These are phyloP conservation scores for Tagetes patula DNA, from an alignment of 129 eudicot species.

Conservation along the genomic window DNA sequence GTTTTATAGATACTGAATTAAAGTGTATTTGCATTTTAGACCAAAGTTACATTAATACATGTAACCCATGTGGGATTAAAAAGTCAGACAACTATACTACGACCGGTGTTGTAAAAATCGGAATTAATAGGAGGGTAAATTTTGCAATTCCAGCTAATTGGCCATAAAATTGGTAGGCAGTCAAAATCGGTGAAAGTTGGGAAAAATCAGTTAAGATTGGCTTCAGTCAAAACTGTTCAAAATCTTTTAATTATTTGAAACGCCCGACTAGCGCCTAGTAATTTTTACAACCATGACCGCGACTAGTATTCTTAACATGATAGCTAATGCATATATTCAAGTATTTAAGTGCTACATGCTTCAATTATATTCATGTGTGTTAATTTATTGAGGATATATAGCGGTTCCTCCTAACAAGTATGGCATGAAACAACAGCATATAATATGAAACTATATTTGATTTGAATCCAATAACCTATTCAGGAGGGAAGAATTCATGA, in stretches of 20 bases:
- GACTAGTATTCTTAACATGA: slow-evolving; percentile 60
- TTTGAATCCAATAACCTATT: neutral
- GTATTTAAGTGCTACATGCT: slow-evolving; percentile 23
- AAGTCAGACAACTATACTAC: slow-evolving; percentile 57
- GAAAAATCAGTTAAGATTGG: no score
- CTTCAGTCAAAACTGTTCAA: no score
- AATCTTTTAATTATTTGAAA: no score
- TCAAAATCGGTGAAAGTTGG: no score
- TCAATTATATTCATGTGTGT: neutral
- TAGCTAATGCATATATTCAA: slow-evolving; percentile 88
- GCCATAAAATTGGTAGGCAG: no score
- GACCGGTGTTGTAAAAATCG: no score
- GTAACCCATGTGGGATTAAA: slow-evolving; percentile 63
- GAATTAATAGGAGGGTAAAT: no score
- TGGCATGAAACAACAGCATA: neutral
- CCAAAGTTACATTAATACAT: slow-evolving; percentile 54
- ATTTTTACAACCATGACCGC: slow-evolving; percentile 23
- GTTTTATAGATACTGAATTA: slow-evolving; percentile 57
- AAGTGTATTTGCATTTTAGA: slow-evolving; percentile 70
- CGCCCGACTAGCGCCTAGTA: no score
- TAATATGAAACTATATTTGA: neutral
- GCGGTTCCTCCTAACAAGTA: neutral
- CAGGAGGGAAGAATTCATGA: neutral
- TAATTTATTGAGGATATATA: neutral
- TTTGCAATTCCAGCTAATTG: no score